Evolutionary conservation across 202 grass and related monocot species (phyloP), one percentile per base, ranked within the genome.

Genomic region (Panicum hallii): DNA sequence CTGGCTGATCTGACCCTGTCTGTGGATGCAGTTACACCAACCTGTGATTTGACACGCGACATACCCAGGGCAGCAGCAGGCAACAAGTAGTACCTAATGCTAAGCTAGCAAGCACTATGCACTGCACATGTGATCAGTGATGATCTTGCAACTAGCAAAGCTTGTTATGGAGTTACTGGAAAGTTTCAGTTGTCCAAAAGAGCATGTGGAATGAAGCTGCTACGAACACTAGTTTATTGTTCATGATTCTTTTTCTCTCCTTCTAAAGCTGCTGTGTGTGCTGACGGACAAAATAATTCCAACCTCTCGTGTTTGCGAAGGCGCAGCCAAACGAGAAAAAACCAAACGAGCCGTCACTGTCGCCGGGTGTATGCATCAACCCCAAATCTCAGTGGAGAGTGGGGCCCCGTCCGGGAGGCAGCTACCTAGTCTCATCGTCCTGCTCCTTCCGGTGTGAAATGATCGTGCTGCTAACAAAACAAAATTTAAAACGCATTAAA

Each of bases 351-450:
- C 4, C 26, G 48, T 79, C 74, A 10, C 36, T 42, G 40, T 90
- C 79, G 52, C 52, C 12, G 8, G 74, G 60, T 40, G 74, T 83
- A 58, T 9, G 42, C 83, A 62, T 86, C 88, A 86, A 56, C 16
- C 11, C 69, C 3, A 70, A 43, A 90, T 90, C 84, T 87, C 3
- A 90, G 84, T 90, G 88, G 80, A 79, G 32, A 11, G 75, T 87
- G 79, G 79, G 77, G 9, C 67, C 68, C 60, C 61, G 10, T 48
- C 22, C 50, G 63, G 40, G 41, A 58, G 76, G 50, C 79, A 76
- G 64, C 63, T 41, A 54, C 52, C 48, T 41, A 34, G 84, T 42
- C 66, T 78, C 28, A 19, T 58, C 9, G 40, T 44, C 54, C 20
- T 53, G 28, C 30, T 20, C 1, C 1, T 73, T 86, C 32, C 88